Evolutionary conservation across 1,284 basidiomycete genomes (phyloP).

Genomic region (Cystobasidium sp.): DNA sequence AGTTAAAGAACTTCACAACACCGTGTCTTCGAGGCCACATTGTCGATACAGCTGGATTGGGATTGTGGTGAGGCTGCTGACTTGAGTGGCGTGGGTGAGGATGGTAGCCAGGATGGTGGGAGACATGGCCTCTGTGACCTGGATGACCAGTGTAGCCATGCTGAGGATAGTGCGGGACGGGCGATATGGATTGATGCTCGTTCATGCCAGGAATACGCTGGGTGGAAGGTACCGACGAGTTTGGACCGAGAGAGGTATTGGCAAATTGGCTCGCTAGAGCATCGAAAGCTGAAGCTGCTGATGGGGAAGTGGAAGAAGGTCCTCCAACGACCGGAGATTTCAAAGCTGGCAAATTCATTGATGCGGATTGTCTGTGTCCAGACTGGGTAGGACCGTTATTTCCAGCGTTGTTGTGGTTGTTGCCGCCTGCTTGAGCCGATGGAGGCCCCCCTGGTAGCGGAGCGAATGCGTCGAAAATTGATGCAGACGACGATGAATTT

Average conservation of each 20-base stretch:
- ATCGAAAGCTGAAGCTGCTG: conserved; percentile 26
- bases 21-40: conserved; percentile 39
- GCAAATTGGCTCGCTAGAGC: conserved; percentile 21
- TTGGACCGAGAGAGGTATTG: conserved; percentile 25
- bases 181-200: conserved; percentile 11
- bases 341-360: conserved; percentile 7
- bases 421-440: conserved; percentile 13
- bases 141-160: conserved; percentile 7
- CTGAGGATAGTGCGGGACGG: conserved; percentile 1
- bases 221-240: conserved; percentile 5
- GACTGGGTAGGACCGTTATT: background rate
- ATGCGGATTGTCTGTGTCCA: conserved; percentile 18
- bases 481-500: conserved; percentile 25
- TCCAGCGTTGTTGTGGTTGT: background rate
- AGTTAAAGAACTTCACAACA: conserved; percentile 44
- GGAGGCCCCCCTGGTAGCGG: conserved; percentile 13
- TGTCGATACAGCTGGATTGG: conserved; percentile 33
- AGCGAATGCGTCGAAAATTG: conserved; percentile 41
- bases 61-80: conserved; percentile 28
- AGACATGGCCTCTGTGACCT: background rate
- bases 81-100: conserved; percentile 14
- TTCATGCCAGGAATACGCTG: conserved; percentile 10
- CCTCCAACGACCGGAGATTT: conserved; percentile 29
- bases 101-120: conserved; percentile 18
- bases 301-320: conserved; percentile 26